Percentiles rank a stretch among this genome's conserved stretches.
These are phyloP conservation scores for Corynespora cassiicola DNA, from an alignment of 2,329 filamentous ascomycete species.

Conservation along the genomic window DNA sequence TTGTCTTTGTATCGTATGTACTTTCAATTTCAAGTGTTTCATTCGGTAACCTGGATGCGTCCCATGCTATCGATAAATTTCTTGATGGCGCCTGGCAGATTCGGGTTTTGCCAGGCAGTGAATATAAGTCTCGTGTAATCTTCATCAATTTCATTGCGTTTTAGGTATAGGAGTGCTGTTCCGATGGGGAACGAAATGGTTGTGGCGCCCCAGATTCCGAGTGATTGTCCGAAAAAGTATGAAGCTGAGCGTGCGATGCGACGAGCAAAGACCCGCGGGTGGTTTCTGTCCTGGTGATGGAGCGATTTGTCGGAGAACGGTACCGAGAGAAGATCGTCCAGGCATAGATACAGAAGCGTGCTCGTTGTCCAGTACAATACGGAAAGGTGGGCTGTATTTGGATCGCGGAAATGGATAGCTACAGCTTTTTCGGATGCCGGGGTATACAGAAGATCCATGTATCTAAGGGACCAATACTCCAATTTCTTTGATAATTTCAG, in stretches of 20 bases:
- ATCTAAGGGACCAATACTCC: conserved; percentile 18
- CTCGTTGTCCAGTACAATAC: conserved; percentile 31
- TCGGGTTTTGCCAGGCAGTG: conserved; percentile 18
- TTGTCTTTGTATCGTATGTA: no score
- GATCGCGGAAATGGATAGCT: conserved; percentile 21
- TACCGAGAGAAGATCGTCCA: conserved; percentile 21
- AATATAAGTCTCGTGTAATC: conserved; percentile 20
- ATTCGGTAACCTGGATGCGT: no score
- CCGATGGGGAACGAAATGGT: conserved; percentile 30
- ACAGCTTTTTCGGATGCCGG: conserved; percentile 15
- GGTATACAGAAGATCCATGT: conserved; percentile 18
- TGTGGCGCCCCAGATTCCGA: conserved; percentile 25
- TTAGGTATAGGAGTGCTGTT: conserved; percentile 25
- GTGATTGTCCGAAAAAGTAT: conserved; percentile 30
- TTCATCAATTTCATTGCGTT: conserved; percentile 14
- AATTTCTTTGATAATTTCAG: conserved; percentile 28
- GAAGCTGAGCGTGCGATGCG: conserved; percentile 26
- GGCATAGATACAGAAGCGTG: conserved; percentile 26
- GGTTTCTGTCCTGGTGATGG: conserved; percentile 20
- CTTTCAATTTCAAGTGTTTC: no score
- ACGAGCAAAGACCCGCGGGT: conserved; percentile 29
- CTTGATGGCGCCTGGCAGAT: conserved; percentile 23
- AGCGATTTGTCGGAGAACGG: conserved; percentile 10
- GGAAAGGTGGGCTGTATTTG: conserved; percentile 24
- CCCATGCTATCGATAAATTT: conserved; percentile 30